Evolutionary conservation across 805 yeast species (phyloP).

Genomic region (Blastobotrys mokoenaii): DNA sequence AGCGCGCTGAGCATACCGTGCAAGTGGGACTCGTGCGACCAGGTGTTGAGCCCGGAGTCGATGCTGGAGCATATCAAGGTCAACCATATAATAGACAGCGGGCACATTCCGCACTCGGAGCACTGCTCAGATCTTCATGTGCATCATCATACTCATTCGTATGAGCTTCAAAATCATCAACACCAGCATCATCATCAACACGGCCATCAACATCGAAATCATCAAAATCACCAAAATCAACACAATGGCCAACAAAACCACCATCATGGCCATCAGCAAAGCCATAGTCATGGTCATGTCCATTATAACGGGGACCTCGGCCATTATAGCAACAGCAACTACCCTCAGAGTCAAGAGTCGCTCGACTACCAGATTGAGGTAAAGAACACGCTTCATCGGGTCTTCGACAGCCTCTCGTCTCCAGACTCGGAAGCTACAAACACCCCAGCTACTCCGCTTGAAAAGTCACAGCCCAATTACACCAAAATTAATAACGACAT

Average conservation of each 20-base stretch:
- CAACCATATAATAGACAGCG: no score
- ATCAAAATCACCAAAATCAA: not conserved
- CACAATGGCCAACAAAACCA: not conserved
- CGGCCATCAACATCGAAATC: not conserved
- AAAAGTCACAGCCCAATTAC: not conserved
- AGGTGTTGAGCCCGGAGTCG: no score
- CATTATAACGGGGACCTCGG: not conserved
- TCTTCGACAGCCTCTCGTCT: no score
- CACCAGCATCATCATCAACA: not conserved
- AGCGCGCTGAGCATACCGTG: slow-evolving; percentile 1
- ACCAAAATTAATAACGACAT: slow-evolving; percentile 5
- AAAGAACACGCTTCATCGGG: no score
- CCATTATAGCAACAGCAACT: not conserved
- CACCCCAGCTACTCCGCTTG: no score
- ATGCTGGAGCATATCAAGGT: no score
- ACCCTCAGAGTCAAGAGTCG: no score
- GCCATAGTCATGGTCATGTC: slow-evolving; percentile 7
- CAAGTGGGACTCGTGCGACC: slow-evolving; percentile 30
- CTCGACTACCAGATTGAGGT: no score
- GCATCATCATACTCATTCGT: slow-evolving; percentile 17
- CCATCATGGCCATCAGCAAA: slow-evolving; percentile 3
- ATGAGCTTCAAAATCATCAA: not conserved
- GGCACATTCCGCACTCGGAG: no score
- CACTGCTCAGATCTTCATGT: slow-evolving; percentile 19
- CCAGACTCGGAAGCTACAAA: not conserved